Evolutionary conservation across 1,139 yeast genomes (phyloP), one percentile per base, ranked within the genome.

Genomic region (Candida tropicalis): DNA sequence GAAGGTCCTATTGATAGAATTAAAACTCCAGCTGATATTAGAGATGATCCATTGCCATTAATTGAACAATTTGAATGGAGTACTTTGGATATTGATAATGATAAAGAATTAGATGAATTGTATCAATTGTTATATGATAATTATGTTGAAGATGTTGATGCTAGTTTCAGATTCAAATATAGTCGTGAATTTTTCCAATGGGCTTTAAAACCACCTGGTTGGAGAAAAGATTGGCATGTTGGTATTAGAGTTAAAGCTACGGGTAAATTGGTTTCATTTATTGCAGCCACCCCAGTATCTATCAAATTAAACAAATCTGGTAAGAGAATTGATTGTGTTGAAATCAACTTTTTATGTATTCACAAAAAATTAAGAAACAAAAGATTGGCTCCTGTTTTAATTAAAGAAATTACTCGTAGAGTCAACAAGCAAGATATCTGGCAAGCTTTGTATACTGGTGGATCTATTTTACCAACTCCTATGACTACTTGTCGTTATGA

Each of bases 401-500:
- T 93, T 63, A 87, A 87, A 57, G 99, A 93, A 65, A 87, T 93
- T 52, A 93, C 99, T 4, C 80, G 99, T 60, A 78, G 98, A 54
- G 95, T 93, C 52, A 93, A 95, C 65, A 76, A 79, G 50, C 75
- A 76, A 38, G 79, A 87, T 45, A 86, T 91, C 47, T 93, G 98
- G 97, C 98, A 93, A 63, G 99, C 99, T 0, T 75, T 95, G 48
- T 90, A 89, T 64, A 91, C 99, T 10, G 97, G 95, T 0, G 99
- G 99, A 5, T 80, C 84, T 5, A 83, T 89, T 5, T 74, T 93
- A 48, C 99, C 99, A 15, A 84, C 93, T 17, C 99, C 99, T 0
- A 79, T 93, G 7, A 73, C 96, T n/a, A 83, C 89, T 2, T 84
- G 96, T 60, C 79, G 98, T 51, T 95, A 95, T 65, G 87, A 88